Evolutionary conservation across 352 stramenopile species (phyloP).

Genomic region (Phytophthora melonis): DNA sequence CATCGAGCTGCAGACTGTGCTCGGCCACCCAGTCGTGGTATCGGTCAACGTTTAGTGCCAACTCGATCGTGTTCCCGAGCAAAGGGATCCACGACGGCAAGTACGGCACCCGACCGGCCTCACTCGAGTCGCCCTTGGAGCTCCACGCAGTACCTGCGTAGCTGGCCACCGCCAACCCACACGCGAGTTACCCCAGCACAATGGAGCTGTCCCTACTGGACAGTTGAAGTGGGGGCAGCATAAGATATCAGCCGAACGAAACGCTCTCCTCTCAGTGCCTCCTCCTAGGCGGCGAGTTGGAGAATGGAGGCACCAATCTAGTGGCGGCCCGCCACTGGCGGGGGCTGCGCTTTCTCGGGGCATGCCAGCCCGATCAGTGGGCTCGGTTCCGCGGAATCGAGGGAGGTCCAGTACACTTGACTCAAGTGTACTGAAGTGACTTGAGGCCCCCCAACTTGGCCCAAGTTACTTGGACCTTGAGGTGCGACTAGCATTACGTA

Average conservation of each 20-base stretch:
- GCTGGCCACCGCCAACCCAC: constrained; percentile 1
- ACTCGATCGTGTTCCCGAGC: constrained; percentile 24
- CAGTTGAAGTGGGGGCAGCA: constrained; percentile 3
- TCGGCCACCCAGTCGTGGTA: constrained; percentile 32
- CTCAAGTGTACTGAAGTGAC: too few relatives aligned
- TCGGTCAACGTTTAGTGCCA: constrained; percentile 3
- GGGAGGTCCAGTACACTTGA: background rate
- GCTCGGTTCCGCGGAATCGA: background rate
- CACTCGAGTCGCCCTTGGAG: background rate
- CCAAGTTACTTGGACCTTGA: background rate
- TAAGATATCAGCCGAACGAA: constrained; percentile 18
- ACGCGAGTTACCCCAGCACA: background rate
- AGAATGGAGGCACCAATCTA: background rate
- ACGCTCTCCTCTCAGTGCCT: background rate
- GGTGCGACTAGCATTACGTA: background rate
- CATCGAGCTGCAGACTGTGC: constrained; percentile 3
- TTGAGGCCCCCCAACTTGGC: too few relatives aligned
- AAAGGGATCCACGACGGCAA: constrained; percentile 21
- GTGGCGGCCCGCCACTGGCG: too few relatives aligned
- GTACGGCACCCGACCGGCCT: constrained; percentile 8
- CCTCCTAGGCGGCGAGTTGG: background rate
- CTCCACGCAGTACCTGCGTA: background rate
- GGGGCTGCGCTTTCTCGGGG: background rate
- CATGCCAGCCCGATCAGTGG: background rate
- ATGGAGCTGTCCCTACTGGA: background rate